Evolutionary conservation across 73 alveolate species (phyloP).

Genomic region (Paramecium caudatum): DNA sequence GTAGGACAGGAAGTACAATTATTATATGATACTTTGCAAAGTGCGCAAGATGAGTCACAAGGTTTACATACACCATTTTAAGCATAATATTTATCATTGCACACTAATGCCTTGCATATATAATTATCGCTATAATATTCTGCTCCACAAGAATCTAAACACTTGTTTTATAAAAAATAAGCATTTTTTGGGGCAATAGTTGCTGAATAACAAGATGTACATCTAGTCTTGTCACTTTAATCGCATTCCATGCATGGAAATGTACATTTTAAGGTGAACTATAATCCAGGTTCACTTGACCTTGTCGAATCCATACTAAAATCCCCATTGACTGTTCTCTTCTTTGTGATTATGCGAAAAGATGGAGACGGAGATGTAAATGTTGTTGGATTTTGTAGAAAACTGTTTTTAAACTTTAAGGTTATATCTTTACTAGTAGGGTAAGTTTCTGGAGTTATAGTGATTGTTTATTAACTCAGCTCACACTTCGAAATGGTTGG

Average conservation of each 20-base stretch:
- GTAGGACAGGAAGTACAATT: constrained; percentile 42
- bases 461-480: not conserved
- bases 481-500: not conserved
- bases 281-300: not conserved
- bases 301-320: not conserved
- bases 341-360: not conserved
- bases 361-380: not conserved
- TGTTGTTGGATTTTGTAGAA: not conserved
- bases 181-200: not conserved
- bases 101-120: not conserved
- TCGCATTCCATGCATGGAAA: not conserved
- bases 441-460: not conserved
- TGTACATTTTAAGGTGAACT: not conserved
- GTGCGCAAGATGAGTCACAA: not conserved
- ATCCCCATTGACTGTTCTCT: not conserved
- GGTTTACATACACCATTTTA: constrained; percentile 2
- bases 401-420: not conserved
- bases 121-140: not conserved
- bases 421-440: not conserved
- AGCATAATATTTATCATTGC: not conserved
- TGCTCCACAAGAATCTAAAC: not conserved
- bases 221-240: not conserved
- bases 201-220: constrained; percentile 27
- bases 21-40: not conserved
- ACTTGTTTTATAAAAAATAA: not conserved